Conservation (phyloP, 345 rosid species). For the Salix purpurea region DNA sequence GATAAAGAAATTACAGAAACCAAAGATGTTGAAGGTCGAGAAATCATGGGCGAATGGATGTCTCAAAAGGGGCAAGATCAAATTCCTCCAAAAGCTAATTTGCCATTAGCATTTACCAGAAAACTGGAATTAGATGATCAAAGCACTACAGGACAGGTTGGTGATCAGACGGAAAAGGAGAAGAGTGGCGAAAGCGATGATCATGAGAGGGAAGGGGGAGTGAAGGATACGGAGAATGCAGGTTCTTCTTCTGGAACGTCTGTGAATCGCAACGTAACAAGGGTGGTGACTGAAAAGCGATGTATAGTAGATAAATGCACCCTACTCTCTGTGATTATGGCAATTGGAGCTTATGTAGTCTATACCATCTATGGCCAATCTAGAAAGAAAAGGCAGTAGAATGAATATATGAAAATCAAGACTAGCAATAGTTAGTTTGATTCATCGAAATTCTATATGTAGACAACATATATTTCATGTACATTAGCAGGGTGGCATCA, state of each 20-base stretch:
- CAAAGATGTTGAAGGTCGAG: not conserved
- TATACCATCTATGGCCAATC: not conserved
- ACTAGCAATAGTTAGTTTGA: not conserved
- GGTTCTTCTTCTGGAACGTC: not conserved
- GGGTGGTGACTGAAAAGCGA: not conserved
- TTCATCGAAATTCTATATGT: not conserved
- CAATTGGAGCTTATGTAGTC: not conserved
- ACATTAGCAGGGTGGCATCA: not conserved
- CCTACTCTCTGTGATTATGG: not conserved
- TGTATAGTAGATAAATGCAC: not conserved
- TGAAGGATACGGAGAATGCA: not conserved
- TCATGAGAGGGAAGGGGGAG: not conserved
- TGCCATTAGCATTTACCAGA: not conserved
- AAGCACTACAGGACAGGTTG: not conserved
- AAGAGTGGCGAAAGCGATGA: not conserved
- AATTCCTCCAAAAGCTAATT: not conserved
- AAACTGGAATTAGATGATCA: not conserved
- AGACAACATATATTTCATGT: not conserved
- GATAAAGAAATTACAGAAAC: not conserved
- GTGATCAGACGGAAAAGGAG: not conserved
- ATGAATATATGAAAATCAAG: not conserved
- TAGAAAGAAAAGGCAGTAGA: not conserved
- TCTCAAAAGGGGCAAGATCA: not conserved
- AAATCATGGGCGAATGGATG: not conserved
- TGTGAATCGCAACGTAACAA: not conserved